Percentiles rank a stretch among this genome's conserved stretches.
Evolutionary conservation across 148 eudicot genomes (phyloP).

Genomic region (Cornus kousa): DNA sequence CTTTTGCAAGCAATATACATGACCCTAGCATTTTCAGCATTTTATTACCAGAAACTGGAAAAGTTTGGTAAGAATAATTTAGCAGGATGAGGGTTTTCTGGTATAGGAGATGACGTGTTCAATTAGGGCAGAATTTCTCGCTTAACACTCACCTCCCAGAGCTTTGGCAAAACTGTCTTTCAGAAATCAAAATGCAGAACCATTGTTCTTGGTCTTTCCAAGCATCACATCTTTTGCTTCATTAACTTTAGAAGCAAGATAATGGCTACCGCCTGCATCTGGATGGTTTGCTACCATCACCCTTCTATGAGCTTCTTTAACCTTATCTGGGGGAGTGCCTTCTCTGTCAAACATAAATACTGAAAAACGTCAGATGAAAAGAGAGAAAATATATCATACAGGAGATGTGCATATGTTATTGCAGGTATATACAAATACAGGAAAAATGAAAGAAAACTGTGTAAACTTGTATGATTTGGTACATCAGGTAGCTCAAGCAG

Average conservation of each 20-base stretch:
- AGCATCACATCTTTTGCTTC: constrained; percentile 64
- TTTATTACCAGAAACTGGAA: neutral
- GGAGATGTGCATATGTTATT: too few relatives aligned
- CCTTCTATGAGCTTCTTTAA: constrained; percentile 55
- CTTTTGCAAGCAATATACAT: neutral
- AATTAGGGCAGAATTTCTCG: neutral
- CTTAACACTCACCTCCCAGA: neutral
- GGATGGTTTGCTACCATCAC: constrained; percentile 72
- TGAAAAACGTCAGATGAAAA: neutral
- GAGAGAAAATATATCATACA: too few relatives aligned
- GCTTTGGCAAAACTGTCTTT: neutral
- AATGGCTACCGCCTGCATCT: constrained; percentile 69
- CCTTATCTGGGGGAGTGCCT: constrained; percentile 39
- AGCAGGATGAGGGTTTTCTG: neutral
- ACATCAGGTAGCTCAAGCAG: neutral
- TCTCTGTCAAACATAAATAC: constrained; percentile 30
- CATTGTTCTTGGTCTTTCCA: constrained; percentile 43
- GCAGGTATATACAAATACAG: too few relatives aligned
- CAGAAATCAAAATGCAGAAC: constrained; percentile 39
- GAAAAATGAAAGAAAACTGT: too few relatives aligned
- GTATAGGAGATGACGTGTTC: neutral
- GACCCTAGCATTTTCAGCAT: neutral
- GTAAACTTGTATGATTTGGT: too few relatives aligned
- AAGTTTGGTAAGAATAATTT: neutral
- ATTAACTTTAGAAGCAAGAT: constrained; percentile 58